These are phyloP conservation scores for Citrus cavaleriei DNA, from an alignment of 345 rosid genomes.

Conservation along the genomic window DNA sequence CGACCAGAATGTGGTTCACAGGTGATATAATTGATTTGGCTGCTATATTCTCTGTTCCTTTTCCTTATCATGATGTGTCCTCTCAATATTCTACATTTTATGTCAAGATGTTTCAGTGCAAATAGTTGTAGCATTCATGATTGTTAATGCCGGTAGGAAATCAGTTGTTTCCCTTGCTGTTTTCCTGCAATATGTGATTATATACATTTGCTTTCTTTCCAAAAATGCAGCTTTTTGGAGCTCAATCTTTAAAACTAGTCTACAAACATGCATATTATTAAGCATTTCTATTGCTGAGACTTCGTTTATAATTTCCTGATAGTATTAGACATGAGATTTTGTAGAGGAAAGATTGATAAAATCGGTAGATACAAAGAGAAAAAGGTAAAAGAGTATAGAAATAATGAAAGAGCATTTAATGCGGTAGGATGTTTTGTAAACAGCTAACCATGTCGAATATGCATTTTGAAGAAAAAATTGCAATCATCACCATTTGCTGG, in stretches of 20 bases:
- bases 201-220: neutral
- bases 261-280: neutral
- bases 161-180: neutral
- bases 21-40: too few relatives aligned
- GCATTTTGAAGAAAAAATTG: neutral
- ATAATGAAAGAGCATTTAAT: neutral
- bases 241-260: neutral
- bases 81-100: too few relatives aligned
- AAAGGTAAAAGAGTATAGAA: neutral
- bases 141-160: neutral
- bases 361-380: neutral
- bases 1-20: slow-evolving; percentile 52
- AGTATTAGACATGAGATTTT: neutral
- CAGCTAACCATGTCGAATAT: neutral
- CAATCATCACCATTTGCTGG: neutral
- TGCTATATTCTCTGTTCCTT: too few relatives aligned
- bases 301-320: neutral
- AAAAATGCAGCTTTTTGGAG: neutral
- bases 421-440: neutral
- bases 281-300: neutral
- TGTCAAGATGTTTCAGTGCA: neutral
- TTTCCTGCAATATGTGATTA: neutral
- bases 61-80: too few relatives aligned
- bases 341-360: neutral
- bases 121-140: neutral